Base-by-base conservation (phyloP, 495 filamentous ascomycete genomes). In the Aspergillus panamensis region DNA sequence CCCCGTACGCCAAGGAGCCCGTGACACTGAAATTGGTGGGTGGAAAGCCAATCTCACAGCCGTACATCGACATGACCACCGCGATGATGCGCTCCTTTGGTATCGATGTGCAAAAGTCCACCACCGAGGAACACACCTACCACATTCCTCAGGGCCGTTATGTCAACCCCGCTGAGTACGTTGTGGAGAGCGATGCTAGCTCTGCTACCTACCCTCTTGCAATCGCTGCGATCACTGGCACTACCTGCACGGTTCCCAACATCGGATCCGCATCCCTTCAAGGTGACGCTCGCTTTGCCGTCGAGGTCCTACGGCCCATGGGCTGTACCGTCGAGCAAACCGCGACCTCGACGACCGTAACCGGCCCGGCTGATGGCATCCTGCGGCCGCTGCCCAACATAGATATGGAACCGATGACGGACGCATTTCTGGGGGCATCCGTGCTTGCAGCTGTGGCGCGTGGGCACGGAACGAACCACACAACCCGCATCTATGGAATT, bases 401-500 rank as follows among this genome's bases (percentile, higher is more conserved):
- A 25, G 92, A 99, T 66, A 99, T 99, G 94, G 94, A 97, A 67
- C 89, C 92, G 14, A 99, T 99, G 94, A 99, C 94, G 0, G 94
- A 99, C 77, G 94, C 94, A 51, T 99, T 99, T 81, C 77, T 99
- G 30, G 95, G 90, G 25, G 94, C 94, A 16, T 93, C 91, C 12
- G 90, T 96, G 31, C 84, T 99, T 51, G 95, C 92, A 14, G 94
- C 94, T 49, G 89, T 94, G 42, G 92, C 92, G n/a, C 86, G 81
- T 13, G 85, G 87, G 0, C 68, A 73, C 12, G 70, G 63, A 29
- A 63, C 67, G 33, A 77, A 73, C 52, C 75, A 76, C 45, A 90
- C 89, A 1, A 97, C 91, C 14, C 83, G 82, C 51, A 97, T 99
- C 54, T 85, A 84, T 20, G 94, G 94, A 47, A 99, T 99, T 71